These are phyloP conservation scores for Kodamaea alishanica DNA, from an alignment of 1,139 yeast genomes.

Conservation along the genomic window DNA sequence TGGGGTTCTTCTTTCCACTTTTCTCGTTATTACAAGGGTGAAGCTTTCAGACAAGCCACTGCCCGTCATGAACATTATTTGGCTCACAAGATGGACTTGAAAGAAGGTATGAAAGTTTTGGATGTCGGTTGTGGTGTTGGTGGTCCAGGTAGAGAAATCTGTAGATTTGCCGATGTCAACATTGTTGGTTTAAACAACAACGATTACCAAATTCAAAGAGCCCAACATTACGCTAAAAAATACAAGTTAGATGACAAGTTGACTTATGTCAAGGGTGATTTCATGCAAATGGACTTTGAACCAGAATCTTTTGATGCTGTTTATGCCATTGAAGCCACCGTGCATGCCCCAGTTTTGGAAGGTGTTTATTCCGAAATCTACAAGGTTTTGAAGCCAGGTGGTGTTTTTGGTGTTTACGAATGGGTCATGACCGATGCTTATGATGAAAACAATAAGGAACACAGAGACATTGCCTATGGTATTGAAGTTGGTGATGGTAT, in stretches of 20 bases:
- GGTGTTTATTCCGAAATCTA: slow-evolving; percentile 95
- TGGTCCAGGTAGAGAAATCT: slow-evolving; percentile 97
- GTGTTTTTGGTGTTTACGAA: slow-evolving; percentile 95
- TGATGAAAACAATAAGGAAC: slow-evolving; percentile 83
- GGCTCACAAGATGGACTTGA: slow-evolving; percentile 80
- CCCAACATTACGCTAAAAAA: slow-evolving; percentile 71
- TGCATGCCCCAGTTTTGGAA: slow-evolving; percentile 94
- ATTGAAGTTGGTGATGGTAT: slow-evolving; percentile 98
- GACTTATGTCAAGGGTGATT: slow-evolving; percentile 92
- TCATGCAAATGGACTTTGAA: slow-evolving; percentile 98
- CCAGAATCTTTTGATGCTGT: slow-evolving; percentile 91
- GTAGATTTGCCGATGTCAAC: slow-evolving; percentile 83
- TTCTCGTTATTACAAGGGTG: slow-evolving; percentile 89
- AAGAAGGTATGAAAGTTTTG: slow-evolving; percentile 78
- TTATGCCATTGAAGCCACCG: slow-evolving; percentile 97
- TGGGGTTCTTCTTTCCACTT: slow-evolving; percentile 99
- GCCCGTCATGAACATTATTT: slow-evolving; percentile 97
- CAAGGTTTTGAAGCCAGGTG: slow-evolving; percentile 96
- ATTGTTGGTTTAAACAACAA: slow-evolving; percentile 93
- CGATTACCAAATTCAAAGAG: slow-evolving; percentile 95
- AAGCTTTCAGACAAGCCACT: slow-evolving; percentile 88
- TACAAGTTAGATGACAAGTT: slow-evolving; percentile 68
- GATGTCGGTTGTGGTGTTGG: slow-evolving; percentile 99
- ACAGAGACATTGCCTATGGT: slow-evolving; percentile 93
- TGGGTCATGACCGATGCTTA: slow-evolving; percentile 98